A percentile compares a stretch with the other conserved stretches of the same genome.
Evolutionary conservation across 2,329 filamentous ascomycete species (phyloP).

Genomic region (Cyphellophora attinorum): DNA sequence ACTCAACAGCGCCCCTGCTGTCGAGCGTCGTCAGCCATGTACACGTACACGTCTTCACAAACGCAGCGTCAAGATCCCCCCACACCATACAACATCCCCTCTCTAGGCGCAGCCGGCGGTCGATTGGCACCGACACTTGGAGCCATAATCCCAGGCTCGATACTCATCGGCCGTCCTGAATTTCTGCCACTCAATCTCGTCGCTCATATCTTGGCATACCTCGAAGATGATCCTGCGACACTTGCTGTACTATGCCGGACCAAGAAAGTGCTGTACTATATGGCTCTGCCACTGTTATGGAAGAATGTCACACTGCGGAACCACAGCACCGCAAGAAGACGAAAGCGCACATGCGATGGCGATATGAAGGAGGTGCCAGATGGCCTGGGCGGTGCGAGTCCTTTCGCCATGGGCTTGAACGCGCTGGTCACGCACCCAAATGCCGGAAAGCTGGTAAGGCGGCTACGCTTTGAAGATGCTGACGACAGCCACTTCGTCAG

Average conservation of each 20-base stretch:
- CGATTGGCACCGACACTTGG: not conserved
- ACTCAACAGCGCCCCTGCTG: no score
- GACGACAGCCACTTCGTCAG: slow-evolving; percentile 39
- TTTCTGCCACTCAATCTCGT: slow-evolving; percentile 49
- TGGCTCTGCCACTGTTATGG: slow-evolving; percentile 54
- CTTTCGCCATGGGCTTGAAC: slow-evolving; percentile 55
- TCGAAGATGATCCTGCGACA: slow-evolving; percentile 49
- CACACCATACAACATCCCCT: not conserved
- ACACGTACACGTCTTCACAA: no score
- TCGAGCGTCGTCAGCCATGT: no score
- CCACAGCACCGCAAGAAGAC: slow-evolving; percentile 49
- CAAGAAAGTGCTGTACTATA: slow-evolving; percentile 54
- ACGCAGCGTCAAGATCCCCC: not conserved
- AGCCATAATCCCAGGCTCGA: not conserved
- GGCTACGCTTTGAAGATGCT: slow-evolving; percentile 43
- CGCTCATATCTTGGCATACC: slow-evolving; percentile 45
- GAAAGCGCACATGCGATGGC: slow-evolving; percentile 18
- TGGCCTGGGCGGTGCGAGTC: slow-evolving; percentile 53
- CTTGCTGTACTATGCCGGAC: slow-evolving; percentile 51
- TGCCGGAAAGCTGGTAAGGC: slow-evolving; percentile 42
- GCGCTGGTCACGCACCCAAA: slow-evolving; percentile 48
- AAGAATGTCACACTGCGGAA: slow-evolving; percentile 46
- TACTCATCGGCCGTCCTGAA: not conserved
- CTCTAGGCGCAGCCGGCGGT: not conserved
- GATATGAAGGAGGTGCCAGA: slow-evolving; percentile 42